Evolutionary conservation across 441 rosid genomes (phyloP).

Genomic region (Oxalis stricta): DNA sequence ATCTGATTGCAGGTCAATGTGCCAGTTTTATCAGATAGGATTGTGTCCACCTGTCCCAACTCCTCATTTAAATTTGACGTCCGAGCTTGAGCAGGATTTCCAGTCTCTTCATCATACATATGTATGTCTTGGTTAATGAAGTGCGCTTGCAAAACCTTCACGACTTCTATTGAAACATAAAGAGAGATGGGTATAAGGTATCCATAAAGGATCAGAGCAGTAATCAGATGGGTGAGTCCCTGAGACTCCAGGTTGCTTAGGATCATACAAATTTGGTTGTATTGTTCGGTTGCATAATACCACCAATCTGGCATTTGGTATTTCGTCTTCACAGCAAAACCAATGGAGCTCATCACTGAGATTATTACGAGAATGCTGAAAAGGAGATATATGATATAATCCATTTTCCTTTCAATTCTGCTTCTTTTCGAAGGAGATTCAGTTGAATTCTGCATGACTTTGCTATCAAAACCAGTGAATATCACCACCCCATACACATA

Average conservation of each 20-base stretch:
- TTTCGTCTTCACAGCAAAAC: conserved; percentile 73
- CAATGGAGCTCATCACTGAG: conserved; percentile 70
- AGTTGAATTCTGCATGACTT: conserved; percentile 93
- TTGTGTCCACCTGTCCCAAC: conserved; percentile 87
- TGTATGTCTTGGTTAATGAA: conserved; percentile 74
- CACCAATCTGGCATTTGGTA: conserved; percentile 65
- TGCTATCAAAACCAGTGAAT: conserved; percentile 89
- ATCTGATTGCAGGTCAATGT: conserved; percentile 96
- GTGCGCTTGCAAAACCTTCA: conserved; percentile 82
- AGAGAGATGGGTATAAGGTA: conserved; percentile 91
- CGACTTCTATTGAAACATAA: conserved; percentile 91
- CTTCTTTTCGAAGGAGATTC: conserved; percentile 87
- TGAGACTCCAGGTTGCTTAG: conserved; percentile 32
- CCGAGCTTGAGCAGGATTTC: conserved; percentile 73
- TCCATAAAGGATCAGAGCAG: conserved; percentile 89
- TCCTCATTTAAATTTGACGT: conserved; percentile 94
- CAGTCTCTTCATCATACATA: conserved; percentile 85
- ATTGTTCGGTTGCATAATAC: conserved; percentile 48
- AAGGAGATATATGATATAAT: conserved; percentile 72
- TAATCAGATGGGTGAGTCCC: conserved; percentile 73
- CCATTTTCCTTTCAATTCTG: conserved; percentile 82
- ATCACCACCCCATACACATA: conserved; percentile 71
- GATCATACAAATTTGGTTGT: conserved; percentile 47
- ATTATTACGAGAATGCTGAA: conserved; percentile 53
- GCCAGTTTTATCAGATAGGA: conserved; percentile 94